Conservation (phyloP, 805 yeast genomes). For the Saturnispora ahearnii region DNA sequence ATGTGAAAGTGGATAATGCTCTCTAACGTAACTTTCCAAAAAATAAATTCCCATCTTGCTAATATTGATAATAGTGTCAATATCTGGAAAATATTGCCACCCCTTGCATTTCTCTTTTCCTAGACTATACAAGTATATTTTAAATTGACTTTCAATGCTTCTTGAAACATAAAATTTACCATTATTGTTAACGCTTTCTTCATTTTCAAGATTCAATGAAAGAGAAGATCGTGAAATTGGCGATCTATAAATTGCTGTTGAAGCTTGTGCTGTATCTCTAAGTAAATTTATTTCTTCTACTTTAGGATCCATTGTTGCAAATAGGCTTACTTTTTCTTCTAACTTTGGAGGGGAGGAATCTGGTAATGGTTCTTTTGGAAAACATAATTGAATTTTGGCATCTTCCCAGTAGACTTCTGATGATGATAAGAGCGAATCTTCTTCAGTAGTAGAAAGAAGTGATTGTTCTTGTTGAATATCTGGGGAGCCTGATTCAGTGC, state of each 20-base stretch:
- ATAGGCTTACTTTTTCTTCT: too few species aligned
- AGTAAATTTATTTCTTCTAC: too few species aligned
- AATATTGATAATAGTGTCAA: background rate
- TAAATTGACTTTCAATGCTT: background rate
- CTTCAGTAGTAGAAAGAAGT: background rate
- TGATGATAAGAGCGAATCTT: background rate
- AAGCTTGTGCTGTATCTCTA: too few species aligned
- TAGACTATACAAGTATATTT: background rate
- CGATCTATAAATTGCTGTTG: too few species aligned
- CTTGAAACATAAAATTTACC: background rate
- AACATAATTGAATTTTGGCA: too few species aligned
- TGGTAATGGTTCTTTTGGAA: too few species aligned
- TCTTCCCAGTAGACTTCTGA: too few species aligned
- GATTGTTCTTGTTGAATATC: background rate
- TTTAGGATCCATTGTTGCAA: too few species aligned
- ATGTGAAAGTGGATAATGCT: background rate
- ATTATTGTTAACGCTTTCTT: background rate
- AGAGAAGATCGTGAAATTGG: too few species aligned
- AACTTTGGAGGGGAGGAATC: too few species aligned
- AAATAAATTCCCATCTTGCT: background rate
- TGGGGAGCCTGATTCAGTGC: background rate
- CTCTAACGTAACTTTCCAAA: background rate
- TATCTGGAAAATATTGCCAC: background rate
- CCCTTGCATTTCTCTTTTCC: background rate
- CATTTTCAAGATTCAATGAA: too few species aligned